Percentiles rank a stretch among this genome's conserved stretches.
Conservation (phyloP, 2,329 filamentous ascomycete species). For the Penicillium janthinellum region DNA sequence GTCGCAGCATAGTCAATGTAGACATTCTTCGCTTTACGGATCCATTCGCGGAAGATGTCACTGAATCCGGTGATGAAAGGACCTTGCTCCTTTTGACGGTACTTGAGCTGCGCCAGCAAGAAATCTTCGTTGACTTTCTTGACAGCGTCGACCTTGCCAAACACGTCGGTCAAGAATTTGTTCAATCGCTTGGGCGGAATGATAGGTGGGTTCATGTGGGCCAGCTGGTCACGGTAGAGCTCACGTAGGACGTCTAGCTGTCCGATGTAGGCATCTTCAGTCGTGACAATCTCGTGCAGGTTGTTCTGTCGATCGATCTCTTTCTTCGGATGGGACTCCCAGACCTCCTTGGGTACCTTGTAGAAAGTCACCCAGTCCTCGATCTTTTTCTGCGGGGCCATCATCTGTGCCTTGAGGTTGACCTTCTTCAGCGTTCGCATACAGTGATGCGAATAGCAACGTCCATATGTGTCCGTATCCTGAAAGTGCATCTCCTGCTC, state of each 20-base stretch:
- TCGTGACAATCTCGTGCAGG: constrained; percentile 90
- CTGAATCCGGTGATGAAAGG: constrained; percentile 94
- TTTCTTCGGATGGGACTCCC: constrained; percentile 74
- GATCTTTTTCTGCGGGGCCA: constrained; percentile 67
- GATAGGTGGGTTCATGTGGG: constrained; percentile 72
- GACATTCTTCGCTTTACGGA: constrained; percentile 82
- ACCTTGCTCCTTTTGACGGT: constrained; percentile 93
- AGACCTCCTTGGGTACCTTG: constrained; percentile 74
- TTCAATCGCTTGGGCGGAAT: constrained; percentile 76
- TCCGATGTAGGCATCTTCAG: constrained; percentile 87
- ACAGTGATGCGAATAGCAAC: constrained; percentile 93
- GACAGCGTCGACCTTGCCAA: constrained; percentile 86
- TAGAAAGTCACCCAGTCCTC: constrained; percentile 92
- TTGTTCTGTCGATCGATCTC: constrained; percentile 93
- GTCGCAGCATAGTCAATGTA: constrained; percentile 91
- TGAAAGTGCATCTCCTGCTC: constrained; percentile 69
- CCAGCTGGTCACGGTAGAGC: constrained; percentile 81
- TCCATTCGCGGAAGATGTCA: constrained; percentile 98
- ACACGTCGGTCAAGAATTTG: constrained; percentile 81
- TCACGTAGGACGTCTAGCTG: constrained; percentile 82
- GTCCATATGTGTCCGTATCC: constrained; percentile 60
- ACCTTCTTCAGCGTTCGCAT: constrained; percentile 93
- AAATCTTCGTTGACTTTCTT: constrained; percentile 91
- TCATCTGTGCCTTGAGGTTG: constrained; percentile 73
- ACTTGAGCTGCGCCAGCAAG: constrained; percentile 89